A percentile compares a stretch with the other conserved stretches of the same genome.
Evolutionary conservation across 2,329 filamentous ascomycete species (phyloP).

Genomic region (Apiospora phragmitis): DNA sequence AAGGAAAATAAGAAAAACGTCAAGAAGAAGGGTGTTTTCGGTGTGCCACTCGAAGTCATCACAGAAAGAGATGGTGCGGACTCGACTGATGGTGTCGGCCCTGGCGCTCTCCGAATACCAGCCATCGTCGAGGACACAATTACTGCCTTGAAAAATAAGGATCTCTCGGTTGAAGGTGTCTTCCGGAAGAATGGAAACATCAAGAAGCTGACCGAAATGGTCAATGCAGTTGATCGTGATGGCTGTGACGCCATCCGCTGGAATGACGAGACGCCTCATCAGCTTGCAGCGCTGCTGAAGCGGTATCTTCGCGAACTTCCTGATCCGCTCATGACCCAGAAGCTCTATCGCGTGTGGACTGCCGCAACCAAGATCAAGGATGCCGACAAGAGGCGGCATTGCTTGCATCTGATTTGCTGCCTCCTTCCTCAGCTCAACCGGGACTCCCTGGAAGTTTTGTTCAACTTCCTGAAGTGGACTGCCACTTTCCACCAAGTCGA

Average conservation of each 20-base stretch:
- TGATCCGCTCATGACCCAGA: conserved; percentile 92
- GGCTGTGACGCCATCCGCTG: conserved; percentile 85
- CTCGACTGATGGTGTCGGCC: conserved; percentile 95
- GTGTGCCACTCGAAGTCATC: conserved; percentile 82
- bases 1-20: conserved; percentile 74
- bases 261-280: conserved; percentile 85
- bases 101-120: conserved; percentile 85
- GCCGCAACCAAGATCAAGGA: conserved; percentile 86
- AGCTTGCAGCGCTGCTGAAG: conserved; percentile 90
- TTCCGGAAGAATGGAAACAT: conserved; percentile 99
- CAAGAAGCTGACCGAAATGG: conserved; percentile 83
- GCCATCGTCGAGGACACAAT: conserved; percentile 95
- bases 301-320: conserved; percentile 93
- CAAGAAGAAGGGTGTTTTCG: conserved; percentile 94
- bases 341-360: conserved; percentile 89
- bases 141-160: conserved; percentile 95
- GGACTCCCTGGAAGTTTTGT: conserved; percentile 92
- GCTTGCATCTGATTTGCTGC: conserved; percentile 89
- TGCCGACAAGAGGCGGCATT: conserved; percentile 76
- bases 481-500: conserved; percentile 97
- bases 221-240: conserved; percentile 81
- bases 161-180: conserved; percentile 96
- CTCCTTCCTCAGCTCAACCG: conserved; percentile 88
- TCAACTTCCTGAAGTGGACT: conserved; percentile 96
- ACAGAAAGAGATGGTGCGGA: conserved; percentile 94